phyloP scores from a whole-genome alignment of 2,329 filamentous ascomycete species.

The Ophiocordyceps camponoti-leonardi region DNA sequence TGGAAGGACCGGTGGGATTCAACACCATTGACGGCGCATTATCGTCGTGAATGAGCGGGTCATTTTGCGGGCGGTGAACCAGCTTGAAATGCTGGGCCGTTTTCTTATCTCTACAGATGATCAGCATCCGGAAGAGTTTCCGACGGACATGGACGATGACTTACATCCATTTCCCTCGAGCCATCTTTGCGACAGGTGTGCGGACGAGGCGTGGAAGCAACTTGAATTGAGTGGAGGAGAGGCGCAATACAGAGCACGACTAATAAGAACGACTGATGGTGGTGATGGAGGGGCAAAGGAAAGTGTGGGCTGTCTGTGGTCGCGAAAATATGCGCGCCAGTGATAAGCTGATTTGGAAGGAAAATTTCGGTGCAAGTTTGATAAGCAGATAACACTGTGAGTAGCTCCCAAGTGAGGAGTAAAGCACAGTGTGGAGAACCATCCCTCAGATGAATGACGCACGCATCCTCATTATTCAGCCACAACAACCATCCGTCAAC shows the following conservation, averaged over 20 bases:
- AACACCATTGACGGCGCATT: constrained; percentile 82
- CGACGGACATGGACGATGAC: constrained; percentile 3
- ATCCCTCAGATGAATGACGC: background rate
- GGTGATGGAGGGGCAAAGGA: background rate
- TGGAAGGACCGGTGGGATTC: constrained; percentile 39
- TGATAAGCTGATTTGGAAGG: too few species aligned
- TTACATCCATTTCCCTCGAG: constrained; percentile 54
- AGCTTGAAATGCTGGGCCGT: constrained; percentile 83
- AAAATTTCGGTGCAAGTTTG: too few species aligned
- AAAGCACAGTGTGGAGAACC: background rate
- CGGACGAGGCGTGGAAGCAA: too few species aligned
- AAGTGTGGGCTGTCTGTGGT: background rate
- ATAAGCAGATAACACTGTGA: too few species aligned
- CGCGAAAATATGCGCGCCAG: background rate
- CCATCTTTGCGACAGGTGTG: constrained; percentile 36
- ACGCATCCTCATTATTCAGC: constrained; percentile 17
- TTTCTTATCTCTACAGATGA: constrained; percentile 53
- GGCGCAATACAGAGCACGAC: too few species aligned
- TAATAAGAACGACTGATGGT: too few species aligned
- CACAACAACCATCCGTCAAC: constrained; percentile 5
- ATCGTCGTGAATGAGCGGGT: constrained; percentile 88
- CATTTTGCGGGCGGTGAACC: constrained; percentile 91
- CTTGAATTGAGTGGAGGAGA: background rate
- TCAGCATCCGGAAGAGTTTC: constrained; percentile 3
- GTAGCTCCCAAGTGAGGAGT: too few species aligned